Conservation (phyloP, 1,284 basidiomycete species). For the Leccinum glutinopallens region DNA sequence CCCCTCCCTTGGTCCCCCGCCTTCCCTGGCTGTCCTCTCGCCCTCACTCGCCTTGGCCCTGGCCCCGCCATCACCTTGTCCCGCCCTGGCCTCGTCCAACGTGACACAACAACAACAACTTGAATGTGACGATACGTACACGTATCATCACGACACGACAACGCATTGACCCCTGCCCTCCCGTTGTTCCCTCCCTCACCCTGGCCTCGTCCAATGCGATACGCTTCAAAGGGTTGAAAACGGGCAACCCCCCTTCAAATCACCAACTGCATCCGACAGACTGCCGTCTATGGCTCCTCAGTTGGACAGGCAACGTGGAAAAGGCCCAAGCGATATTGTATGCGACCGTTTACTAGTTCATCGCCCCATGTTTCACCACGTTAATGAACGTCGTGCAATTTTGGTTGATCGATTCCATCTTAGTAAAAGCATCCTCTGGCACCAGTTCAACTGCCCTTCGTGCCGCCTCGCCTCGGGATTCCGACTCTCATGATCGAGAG, state of each 20-base stretch:
- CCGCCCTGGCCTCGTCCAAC: too few relatives aligned
- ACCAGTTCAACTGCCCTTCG: slow-evolving; percentile 42
- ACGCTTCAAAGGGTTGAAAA: slow-evolving; percentile 73
- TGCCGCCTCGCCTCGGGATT: slow-evolving; percentile 38
- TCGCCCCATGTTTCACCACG: slow-evolving; percentile 46
- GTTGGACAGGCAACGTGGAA: slow-evolving; percentile 70
- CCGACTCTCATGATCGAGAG: slow-evolving; percentile 51
- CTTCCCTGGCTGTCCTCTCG: too few relatives aligned
- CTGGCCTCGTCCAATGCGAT: too few relatives aligned
- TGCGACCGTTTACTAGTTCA: slow-evolving; percentile 34
- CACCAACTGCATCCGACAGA: slow-evolving; percentile 81
- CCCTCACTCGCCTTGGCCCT: too few relatives aligned
- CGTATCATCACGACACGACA: too few relatives aligned
- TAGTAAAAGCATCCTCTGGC: slow-evolving; percentile 61
- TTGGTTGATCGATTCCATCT: slow-evolving; percentile 85
- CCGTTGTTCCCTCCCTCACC: too few relatives aligned
- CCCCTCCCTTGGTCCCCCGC: too few relatives aligned
- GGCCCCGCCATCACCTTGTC: too few relatives aligned
- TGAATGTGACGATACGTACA: too few relatives aligned
- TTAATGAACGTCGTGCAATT: slow-evolving; percentile 92
- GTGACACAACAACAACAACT: too few relatives aligned
- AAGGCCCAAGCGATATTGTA: slow-evolving; percentile 83
- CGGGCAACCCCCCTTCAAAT: slow-evolving; percentile 74
- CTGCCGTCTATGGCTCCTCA: slow-evolving; percentile 88
- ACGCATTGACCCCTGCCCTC: too few relatives aligned